Base-by-base conservation (phyloP, 78 protist species). In the Neovahlkampfia damariscottae region DNA sequence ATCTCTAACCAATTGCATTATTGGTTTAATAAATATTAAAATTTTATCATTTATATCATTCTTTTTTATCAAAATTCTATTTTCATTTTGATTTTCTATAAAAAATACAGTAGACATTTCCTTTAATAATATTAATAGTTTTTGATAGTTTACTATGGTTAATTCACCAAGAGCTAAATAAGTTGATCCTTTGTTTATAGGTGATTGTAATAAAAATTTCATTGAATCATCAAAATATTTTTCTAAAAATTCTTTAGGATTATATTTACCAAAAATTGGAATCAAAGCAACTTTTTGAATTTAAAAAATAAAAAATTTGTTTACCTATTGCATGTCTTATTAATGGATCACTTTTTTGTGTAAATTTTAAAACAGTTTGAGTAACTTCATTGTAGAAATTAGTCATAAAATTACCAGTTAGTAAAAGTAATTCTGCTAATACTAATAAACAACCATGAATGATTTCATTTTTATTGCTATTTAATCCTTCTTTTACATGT, bases 371-470 rank as follows among this genome's bases (percentile, higher is more conserved):
- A 8, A 72, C 50, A 4, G 70, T 9, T 10, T 78, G 73, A 58
- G 80, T 68, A 34, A 50, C 35, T n/a, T 41, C 31, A 37, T 6
- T 35, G 38, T 36, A 82, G 30, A 31, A 28, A 40, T 30, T 37
- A 8, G 6, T 1, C 10, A 68, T 2, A 19, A 79, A 71, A 40
- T 37, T 50, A 50, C 40, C 81, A 0, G 79, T 1, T 71, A 69
- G 8, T 8, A 5, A 58, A 27, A 79, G 10, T 27, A 84, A 67
- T 38, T 73, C 84, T 5, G 76, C 81, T 8, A 73, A 1, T 58
- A 30, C 35, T 38, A 85, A 37, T 19, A 80, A 38, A 0, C 85
- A 77, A 41, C 83, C 82, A 78, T 80, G 85, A 4, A 80, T 29
- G 7, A 2, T 8, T 9, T 77, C 82, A 72, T n/a, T n/a, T n/a